phyloP scores from a whole-genome alignment of 192 early-diverging fungal genomes.

The Coemansia biformis region DNA sequence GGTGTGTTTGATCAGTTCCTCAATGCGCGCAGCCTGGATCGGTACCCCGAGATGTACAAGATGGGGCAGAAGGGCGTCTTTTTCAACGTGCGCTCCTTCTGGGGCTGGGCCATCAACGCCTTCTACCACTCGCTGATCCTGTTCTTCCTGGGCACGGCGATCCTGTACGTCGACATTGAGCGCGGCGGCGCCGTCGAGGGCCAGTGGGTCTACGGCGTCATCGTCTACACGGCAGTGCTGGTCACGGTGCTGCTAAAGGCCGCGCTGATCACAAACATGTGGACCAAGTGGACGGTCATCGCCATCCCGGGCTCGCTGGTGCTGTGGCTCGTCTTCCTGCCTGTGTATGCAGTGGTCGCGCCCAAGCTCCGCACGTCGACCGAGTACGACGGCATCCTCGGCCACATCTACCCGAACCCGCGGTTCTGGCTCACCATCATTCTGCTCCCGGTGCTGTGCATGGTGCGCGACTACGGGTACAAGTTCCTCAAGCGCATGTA shows the following conservation, averaged over 20 bases:
- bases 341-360: constrained; percentile 73
- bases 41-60: constrained; percentile 97
- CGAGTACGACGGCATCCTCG: constrained; percentile 70
- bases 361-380: constrained; percentile 62
- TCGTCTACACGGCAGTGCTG: constrained; percentile 83
- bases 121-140: constrained; percentile 87
- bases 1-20: constrained; percentile 98
- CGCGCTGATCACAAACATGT: constrained; percentile 80
- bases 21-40: constrained; percentile 86
- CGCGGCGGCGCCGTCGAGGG: constrained; percentile 67
- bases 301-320: constrained; percentile 86
- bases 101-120: constrained; percentile 88
- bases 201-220: constrained; percentile 87
- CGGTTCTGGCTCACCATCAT: constrained; percentile 86
- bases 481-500: constrained; percentile 87
- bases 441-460: constrained; percentile 77
- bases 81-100: constrained; percentile 86
- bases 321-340: constrained; percentile 84
- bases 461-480: constrained; percentile 86
- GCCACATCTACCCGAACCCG: constrained; percentile 58
- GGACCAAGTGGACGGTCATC: constrained; percentile 91
- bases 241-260: constrained; percentile 88
- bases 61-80: constrained; percentile 59
- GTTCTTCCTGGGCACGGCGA: constrained; percentile 61
- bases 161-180: constrained; percentile 66